Conservation (phyloP, 148 eudicot species). For the Amaranthus palmeri region DNA sequence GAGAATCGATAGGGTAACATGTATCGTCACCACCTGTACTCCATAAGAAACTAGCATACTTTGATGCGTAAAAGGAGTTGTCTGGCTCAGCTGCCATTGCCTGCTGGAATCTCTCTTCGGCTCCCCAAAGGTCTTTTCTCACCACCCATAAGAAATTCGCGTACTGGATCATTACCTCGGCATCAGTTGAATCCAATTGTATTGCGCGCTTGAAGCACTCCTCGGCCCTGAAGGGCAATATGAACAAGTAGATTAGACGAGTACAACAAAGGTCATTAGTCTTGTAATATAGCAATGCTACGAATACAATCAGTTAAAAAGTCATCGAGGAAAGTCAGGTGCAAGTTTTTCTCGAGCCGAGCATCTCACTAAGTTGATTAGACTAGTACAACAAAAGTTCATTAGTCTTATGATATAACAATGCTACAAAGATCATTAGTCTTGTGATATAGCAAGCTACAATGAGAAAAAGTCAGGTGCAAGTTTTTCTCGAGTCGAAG, state of each 20-base stretch:
- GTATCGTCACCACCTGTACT: constrained; percentile 81
- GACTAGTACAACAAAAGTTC: neutral
- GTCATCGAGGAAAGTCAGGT: too few species aligned
- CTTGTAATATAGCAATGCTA: neutral
- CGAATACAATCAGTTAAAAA: neutral
- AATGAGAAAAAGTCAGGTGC: too few species aligned
- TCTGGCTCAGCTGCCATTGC: constrained; percentile 59
- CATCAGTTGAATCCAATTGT: constrained; percentile 46
- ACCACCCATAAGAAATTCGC: constrained; percentile 71
- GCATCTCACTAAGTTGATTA: neutral
- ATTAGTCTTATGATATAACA: neutral
- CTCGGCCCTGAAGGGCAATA: constrained; percentile 54
- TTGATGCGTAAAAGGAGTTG: constrained; percentile 52
- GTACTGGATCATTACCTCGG: constrained; percentile 47
- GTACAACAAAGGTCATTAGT: neutral
- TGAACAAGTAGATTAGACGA: neutral
- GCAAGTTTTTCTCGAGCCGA: too few species aligned
- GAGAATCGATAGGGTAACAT: constrained; percentile 48
- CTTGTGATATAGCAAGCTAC: neutral
- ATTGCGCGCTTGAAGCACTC: constrained; percentile 66
- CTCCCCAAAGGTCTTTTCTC: constrained; percentile 54
- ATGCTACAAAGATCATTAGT: neutral
- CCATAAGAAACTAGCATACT: constrained; percentile 82
- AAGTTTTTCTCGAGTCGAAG: too few species aligned
- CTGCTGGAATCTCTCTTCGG: constrained; percentile 62